Percentiles rank a stretch among this genome's conserved stretches.
Conservation (phyloP, 2,329 filamentous ascomycete genomes). For the Scedosporium minutisporum region DNA sequence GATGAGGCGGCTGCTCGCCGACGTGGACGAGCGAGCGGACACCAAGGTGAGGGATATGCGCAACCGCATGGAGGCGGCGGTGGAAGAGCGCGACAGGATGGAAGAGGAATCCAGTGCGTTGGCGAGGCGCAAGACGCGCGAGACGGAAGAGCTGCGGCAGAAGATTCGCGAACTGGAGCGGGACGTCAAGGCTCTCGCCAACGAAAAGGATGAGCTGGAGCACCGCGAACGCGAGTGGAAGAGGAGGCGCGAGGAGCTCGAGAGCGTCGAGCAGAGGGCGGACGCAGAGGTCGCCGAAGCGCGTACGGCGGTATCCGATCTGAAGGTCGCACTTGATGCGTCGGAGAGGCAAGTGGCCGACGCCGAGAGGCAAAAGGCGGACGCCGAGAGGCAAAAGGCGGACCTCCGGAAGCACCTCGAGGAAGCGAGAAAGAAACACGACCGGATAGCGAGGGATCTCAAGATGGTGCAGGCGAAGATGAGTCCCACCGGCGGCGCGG, state of each 20-base stretch:
- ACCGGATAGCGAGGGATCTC: constrained; percentile 65
- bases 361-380: constrained; percentile 71
- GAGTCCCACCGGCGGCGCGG: constrained; percentile 18
- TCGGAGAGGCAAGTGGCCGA: constrained; percentile 77
- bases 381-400: constrained; percentile 70
- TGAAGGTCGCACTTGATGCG: constrained; percentile 74
- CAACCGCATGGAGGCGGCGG: constrained; percentile 73
- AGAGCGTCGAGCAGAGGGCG: constrained; percentile 58
- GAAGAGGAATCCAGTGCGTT: constrained; percentile 82
- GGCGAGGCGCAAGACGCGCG: constrained; percentile 65
- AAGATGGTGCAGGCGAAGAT: constrained; percentile 42
- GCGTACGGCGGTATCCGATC: constrained; percentile 63
- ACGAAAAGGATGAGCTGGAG: constrained; percentile 72
- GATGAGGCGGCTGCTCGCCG: constrained; percentile 79
- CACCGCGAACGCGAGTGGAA: constrained; percentile 65
- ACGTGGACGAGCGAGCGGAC: constrained; percentile 78
- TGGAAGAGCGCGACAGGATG: constrained; percentile 87
- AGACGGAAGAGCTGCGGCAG: constrained; percentile 75
- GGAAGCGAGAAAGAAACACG: constrained; percentile 65
- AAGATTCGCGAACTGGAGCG: constrained; percentile 75
- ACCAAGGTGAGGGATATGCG: constrained; percentile 79
- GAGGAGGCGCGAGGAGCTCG: constrained; percentile 63
- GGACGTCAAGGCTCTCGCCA: constrained; percentile 57
- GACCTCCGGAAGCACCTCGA: constrained; percentile 70
- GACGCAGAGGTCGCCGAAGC: constrained; percentile 67